A percentile compares a stretch with the other conserved stretches of the same genome.
phyloP scores from a whole-genome alignment of 2,329 filamentous ascomycete genomes.

The Sporothrix brasiliensis region DNA sequence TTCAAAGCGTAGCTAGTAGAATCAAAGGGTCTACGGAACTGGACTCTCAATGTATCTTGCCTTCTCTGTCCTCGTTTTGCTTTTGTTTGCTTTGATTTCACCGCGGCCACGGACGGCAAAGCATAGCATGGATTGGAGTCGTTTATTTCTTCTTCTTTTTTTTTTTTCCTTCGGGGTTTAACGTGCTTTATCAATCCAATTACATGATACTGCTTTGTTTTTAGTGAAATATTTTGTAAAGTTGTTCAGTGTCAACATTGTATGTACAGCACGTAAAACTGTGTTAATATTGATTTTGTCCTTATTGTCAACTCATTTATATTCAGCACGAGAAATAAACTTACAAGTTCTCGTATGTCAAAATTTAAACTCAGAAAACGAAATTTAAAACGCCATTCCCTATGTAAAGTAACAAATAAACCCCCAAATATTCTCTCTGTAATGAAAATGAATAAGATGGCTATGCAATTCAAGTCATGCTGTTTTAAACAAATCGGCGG shows the following conservation, averaged over 20 bases:
- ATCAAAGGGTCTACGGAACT: neutral
- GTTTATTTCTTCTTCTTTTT: neutral
- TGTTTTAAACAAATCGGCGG: neutral
- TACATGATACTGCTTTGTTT: too few species aligned
- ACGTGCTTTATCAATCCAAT: neutral
- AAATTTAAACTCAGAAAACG: neutral
- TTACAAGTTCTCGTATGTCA: too few species aligned
- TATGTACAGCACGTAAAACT: too few species aligned
- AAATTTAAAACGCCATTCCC: conserved; percentile 8
- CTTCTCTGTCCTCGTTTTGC: neutral
- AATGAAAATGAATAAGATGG: conserved; percentile 19
- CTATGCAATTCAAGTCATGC: conserved; percentile 29
- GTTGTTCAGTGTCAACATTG: neutral
- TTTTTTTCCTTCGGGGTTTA: too few species aligned
- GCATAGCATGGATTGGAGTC: conserved; percentile 16
- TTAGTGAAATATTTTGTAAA: too few species aligned
- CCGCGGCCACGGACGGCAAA: neutral
- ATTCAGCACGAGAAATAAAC: too few species aligned
- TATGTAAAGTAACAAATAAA: conserved; percentile 11
- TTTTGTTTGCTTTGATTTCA: neutral
- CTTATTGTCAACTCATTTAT: too few species aligned
- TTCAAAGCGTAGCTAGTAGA: neutral
- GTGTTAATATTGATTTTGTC: too few species aligned
- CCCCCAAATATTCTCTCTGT: conserved; percentile 5
- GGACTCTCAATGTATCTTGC: neutral